These are phyloP conservation scores for Aphanocladium album DNA, from an alignment of 2,329 filamentous ascomycete species.

Conservation along the genomic window DNA sequence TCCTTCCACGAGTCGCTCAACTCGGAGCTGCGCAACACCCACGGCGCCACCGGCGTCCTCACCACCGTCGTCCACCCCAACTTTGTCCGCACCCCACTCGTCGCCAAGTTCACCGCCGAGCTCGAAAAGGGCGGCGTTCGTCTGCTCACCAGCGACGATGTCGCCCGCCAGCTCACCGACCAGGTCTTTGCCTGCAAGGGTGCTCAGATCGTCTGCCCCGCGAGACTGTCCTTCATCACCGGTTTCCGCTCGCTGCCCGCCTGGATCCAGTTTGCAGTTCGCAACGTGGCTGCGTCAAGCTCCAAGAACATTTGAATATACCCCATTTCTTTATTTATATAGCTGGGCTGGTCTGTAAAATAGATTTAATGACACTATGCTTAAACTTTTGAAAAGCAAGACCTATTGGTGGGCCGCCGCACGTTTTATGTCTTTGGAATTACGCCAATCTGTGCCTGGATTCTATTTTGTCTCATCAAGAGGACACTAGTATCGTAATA, in stretches of 20 bases:
- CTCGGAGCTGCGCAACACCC: conserved; percentile 47
- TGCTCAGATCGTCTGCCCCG: conserved; percentile 36
- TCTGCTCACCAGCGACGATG: conserved; percentile 22
- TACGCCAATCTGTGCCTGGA: no score
- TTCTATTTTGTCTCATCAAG: no score
- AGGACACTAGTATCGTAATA: no score
- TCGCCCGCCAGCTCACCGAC: conserved; percentile 34
- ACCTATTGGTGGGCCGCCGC: no score
- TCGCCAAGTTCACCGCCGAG: conserved; percentile 19
- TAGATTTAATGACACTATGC: not conserved
- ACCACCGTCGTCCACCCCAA: conserved; percentile 55
- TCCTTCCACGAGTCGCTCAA: conserved; percentile 58
- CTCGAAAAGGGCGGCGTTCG: conserved; percentile 17
- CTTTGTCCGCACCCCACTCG: conserved; percentile 22
- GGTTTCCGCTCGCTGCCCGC: conserved; percentile 3
- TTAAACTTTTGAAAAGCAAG: no score
- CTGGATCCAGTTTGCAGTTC: conserved; percentile 6
- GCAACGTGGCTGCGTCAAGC: not conserved
- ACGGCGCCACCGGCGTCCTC: conserved; percentile 54
- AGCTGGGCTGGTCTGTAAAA: not conserved
- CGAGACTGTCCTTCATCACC: conserved; percentile 10
- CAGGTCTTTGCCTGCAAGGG: conserved; percentile 37
- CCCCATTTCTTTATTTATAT: not conserved
- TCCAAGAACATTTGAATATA: conserved; percentile 6
- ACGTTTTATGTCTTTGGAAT: no score